A percentile compares a stretch with the other conserved stretches of the same genome.
Evolutionary conservation across 768 basidiomycete genomes (phyloP).

Genomic region (Phaeotremella skinneri): DNA sequence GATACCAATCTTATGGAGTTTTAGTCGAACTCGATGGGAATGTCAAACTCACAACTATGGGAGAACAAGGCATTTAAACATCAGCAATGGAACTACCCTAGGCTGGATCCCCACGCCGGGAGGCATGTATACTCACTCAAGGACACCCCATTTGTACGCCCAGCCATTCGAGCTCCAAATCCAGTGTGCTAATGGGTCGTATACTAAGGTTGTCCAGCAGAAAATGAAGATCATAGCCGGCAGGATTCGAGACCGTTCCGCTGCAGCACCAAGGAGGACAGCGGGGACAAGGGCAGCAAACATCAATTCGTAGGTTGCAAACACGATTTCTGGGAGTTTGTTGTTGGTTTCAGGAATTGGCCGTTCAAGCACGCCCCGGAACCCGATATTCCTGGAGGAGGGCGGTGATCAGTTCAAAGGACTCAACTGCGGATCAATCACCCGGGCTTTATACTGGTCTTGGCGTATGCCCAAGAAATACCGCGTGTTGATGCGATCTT

Average conservation of each 20-base stretch:
- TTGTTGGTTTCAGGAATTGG: slow-evolving; percentile 51
- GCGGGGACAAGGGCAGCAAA: slow-evolving; percentile 73
- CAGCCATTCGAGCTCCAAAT: slow-evolving; percentile 82
- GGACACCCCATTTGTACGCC: slow-evolving; percentile 70
- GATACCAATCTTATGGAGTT: background rate
- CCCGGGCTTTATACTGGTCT: too few relatives aligned
- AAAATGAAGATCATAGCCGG: slow-evolving; percentile 89
- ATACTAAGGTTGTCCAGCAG: slow-evolving; percentile 79
- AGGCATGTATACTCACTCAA: slow-evolving; percentile 53
- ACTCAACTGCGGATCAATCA: too few relatives aligned
- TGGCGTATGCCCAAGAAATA: too few relatives aligned
- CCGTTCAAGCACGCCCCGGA: slow-evolving; percentile 48
- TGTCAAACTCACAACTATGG: slow-evolving; percentile 6
- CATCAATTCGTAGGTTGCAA: slow-evolving; percentile 43
- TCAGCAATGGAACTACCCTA: too few relatives aligned
- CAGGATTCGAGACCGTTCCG: slow-evolving; percentile 80
- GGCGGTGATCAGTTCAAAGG: background rate
- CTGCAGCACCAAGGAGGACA: slow-evolving; percentile 72
- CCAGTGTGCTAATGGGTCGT: slow-evolving; percentile 94
- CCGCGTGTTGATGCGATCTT: background rate
- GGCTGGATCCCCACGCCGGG: too few relatives aligned
- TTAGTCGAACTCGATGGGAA: too few relatives aligned
- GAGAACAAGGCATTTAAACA: too few relatives aligned
- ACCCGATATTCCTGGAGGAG: slow-evolving; percentile 41
- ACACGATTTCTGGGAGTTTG: slow-evolving; percentile 51